phyloP scores from a whole-genome alignment of 331 rosid species.

The Spiraea crenata region DNA sequence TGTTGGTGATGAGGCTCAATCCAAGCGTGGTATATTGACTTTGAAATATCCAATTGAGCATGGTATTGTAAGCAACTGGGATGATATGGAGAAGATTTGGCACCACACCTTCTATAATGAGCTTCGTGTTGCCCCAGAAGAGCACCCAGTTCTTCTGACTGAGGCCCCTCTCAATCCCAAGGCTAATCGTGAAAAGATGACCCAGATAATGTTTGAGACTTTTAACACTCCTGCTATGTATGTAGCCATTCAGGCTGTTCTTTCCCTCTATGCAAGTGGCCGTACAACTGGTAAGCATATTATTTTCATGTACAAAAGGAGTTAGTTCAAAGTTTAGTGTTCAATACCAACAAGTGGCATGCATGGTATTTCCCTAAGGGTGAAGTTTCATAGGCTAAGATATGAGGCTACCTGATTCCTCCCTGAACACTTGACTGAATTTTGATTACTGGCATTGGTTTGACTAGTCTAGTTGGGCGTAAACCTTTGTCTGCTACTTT shows the following conservation, averaged over 20 bases:
- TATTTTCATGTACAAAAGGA: conserved; percentile 12
- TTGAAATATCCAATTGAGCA: conserved; percentile 96
- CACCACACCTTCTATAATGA: conserved; percentile 98
- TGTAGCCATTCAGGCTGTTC: conserved; percentile 99
- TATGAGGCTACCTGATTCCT: not conserved
- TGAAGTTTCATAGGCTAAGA: not conserved
- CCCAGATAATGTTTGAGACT: conserved; percentile 99
- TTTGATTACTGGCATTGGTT: not conserved
- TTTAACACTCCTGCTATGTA: conserved; percentile 97
- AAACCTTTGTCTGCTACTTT: not conserved
- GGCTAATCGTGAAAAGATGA: conserved; percentile 99
- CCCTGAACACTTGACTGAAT: not conserved
- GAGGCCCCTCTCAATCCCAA: conserved; percentile 99
- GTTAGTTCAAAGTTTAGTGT: conserved; percentile 10
- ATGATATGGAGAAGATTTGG: conserved; percentile 99
- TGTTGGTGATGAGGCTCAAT: conserved; percentile 99
- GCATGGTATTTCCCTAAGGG: not conserved
- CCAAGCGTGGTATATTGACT: conserved; percentile 93
- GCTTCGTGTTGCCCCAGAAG: conserved; percentile 99
- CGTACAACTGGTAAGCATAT: conserved; percentile 88
- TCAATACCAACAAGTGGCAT: not conserved
- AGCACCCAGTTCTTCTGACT: conserved; percentile 94
- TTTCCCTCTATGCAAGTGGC: conserved; percentile 95
- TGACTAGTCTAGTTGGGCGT: not conserved
- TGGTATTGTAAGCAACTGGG: conserved; percentile 99